Base-by-base conservation (phyloP, 805 yeast genomes). In the Cyberlindnera xylosilytica region DNA sequence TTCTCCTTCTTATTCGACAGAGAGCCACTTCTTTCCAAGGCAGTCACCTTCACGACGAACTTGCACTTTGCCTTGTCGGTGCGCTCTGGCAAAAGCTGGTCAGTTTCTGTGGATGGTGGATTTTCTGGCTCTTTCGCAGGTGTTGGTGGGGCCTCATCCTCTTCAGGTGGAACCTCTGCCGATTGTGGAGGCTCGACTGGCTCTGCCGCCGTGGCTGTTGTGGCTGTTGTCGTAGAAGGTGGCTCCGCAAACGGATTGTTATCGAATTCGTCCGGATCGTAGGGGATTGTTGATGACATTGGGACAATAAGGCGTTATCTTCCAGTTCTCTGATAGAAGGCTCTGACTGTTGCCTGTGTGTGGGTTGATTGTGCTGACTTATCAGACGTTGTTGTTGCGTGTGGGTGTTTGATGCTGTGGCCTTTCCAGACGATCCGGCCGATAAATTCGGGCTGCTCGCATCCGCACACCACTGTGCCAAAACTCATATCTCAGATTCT, bases 1-100 rank as follows among this genome's bases (percentile, higher is more conserved):
- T 88, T 87, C 44, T 83, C 88, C 38, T 74, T 75, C 58, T 79
- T 83, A 44, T 78, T 76, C 7, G 63, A 57, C 3, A 57, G 38
- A 5, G 65, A 64, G 0, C 80, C 82, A 43, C 73, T 75, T 52
- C 81, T 74, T 61, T 90, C 97, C 37, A 93, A 68, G 12, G 76
- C 84, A 2, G 75, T 73, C 3, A 91, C 81, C 39, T 72, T 76
- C 24, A 87, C 70, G 1, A 56, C 55, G 32, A 91, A 62, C 42
- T 65, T 68, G 53, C 65, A 65, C 37, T 66, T 62, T 23, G 56
- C 59, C 44, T 38, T 47, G 32, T 50, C 59, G 37, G 20, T 38
- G 4, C 64, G 51, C 32, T 57, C 64, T 4, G 62, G 62, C 1
- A 57, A 34, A 3, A 51, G 45, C 2, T 13, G 4, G 24, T 15